A percentile compares a stretch with the other conserved stretches of the same genome.
These are phyloP conservation scores for Ophiocordyceps sinensis DNA, from an alignment of 2,329 filamentous ascomycete species.

Conservation along the genomic window DNA sequence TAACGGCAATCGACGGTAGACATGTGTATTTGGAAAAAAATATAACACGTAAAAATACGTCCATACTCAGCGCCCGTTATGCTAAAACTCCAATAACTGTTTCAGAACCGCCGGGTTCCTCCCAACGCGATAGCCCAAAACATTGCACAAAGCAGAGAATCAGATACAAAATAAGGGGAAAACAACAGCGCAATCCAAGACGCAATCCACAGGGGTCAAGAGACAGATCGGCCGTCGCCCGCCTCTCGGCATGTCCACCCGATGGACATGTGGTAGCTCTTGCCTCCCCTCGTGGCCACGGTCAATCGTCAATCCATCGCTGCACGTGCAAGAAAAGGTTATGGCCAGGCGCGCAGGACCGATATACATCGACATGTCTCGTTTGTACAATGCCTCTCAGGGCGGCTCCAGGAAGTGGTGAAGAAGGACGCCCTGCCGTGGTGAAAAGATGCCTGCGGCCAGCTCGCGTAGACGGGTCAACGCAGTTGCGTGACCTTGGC, in stretches of 20 bases:
- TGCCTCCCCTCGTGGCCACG: neutral
- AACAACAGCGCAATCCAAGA: no score
- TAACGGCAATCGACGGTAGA: neutral
- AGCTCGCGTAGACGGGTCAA: neutral
- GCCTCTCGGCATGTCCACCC: no score
- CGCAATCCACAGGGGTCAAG: no score
- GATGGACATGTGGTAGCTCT: neutral
- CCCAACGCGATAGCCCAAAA: constrained; percentile 1
- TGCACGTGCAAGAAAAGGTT: neutral
- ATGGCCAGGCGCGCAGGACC: constrained; percentile 1
- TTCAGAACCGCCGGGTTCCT: constrained; percentile 2
- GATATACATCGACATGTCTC: constrained; percentile 5
- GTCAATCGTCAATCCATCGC: neutral
- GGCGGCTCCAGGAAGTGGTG: constrained; percentile 1
- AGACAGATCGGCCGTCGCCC: no score
- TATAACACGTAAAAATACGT: neutral
- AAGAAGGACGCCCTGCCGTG: constrained; percentile 1
- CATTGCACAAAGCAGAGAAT: neutral
- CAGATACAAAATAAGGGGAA: no score
- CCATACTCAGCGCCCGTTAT: constrained; percentile 6
- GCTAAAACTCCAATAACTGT: constrained; percentile 5
- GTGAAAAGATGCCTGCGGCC: neutral
- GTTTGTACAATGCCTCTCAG: constrained; percentile 7
- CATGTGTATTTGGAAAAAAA: neutral
- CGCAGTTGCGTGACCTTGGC: neutral